These are phyloP conservation scores for Imleria badia DNA, from an alignment of 768 basidiomycete genomes.

Conservation along the genomic window DNA sequence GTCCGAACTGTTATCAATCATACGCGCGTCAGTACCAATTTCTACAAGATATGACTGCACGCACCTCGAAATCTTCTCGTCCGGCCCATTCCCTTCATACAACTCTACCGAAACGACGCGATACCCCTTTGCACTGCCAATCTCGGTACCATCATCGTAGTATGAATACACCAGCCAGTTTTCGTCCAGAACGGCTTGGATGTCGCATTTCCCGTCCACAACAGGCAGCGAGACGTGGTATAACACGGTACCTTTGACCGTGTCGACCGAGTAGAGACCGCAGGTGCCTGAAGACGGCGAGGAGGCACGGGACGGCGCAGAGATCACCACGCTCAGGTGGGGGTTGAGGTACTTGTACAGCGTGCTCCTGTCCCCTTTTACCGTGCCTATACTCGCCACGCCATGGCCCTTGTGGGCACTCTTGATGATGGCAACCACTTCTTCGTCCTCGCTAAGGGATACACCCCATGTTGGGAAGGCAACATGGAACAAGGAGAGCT, in stretches of 20 bases:
- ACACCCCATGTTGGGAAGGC: constrained; percentile 69
- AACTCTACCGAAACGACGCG: constrained; percentile 82
- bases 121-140: constrained; percentile 59
- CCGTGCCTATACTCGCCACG: constrained; percentile 78
- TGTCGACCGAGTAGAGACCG: constrained; percentile 77
- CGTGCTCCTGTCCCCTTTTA: constrained; percentile 83
- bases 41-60: constrained; percentile 25
- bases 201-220: constrained; percentile 49
- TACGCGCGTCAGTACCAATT: background rate
- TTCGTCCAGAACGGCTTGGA: constrained; percentile 72
- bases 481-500: constrained; percentile 45
- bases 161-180: constrained; percentile 95
- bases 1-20: constrained; percentile 43
- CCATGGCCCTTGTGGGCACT: constrained; percentile 43
- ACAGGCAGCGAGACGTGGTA: constrained; percentile 62
- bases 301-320: constrained; percentile 34
- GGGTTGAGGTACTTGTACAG: constrained; percentile 95
- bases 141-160: constrained; percentile 58
- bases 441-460: constrained; percentile 54
- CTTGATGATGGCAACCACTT: constrained; percentile 51
- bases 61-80: constrained; percentile 74
- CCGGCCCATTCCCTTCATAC: constrained; percentile 71
- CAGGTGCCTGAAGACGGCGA: constrained; percentile 38
- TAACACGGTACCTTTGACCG: constrained; percentile 70
- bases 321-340: constrained; percentile 67